Evolutionary conservation across 176 grass and related monocot genomes (phyloP), one percentile per base, ranked within the genome.

Genomic region (Aegilops sharonensis): DNA sequence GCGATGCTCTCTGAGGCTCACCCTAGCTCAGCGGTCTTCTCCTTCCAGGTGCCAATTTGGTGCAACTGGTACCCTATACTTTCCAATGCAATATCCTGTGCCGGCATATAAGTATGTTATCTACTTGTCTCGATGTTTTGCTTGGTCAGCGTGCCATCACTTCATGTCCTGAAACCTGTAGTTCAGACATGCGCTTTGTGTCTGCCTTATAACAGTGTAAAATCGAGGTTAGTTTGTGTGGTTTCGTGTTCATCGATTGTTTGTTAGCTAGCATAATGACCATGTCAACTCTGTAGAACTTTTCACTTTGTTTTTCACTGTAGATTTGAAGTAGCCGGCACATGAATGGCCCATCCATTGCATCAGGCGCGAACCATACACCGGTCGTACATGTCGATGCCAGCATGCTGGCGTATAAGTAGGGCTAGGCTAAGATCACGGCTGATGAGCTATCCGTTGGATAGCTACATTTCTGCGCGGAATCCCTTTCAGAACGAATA

Each of bases 401-500:
- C 11, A 78, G 56, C 56, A 14, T 29, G 31, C 35, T 54, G 27
- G 27, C 32, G 76, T 35, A 34, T 36, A 78, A 78, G 5, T 39
- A 10, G 1, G 35, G 30, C 12, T 9, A 59, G 18, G 56, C 56
- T 54, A 54, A 78, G 54, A 24, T 39, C 7, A 64, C n/a, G 24
- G 18, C 23, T 14, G 2, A 54, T 17, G 50, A 54, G 6, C 5
- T 54, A 57, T 71, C 61, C 47, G 25, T 24, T 10, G 5, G 87
- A 84, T 56, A 79, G 66, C 75, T 64, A 37, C 56, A 40, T 62
- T 36, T 85, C 87, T 85, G 8, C 14, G 42, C 34, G 42, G 52
- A 71, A 85, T 74, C 82, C 32, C 81, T 72, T 62, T 39, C 65
- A 64, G 7, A 79, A 64, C 32, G 32, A 18, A 68, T 30, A 87